Evolutionary conservation across 176 grass and related monocot genomes (phyloP).

Genomic region (Triticum urartu): DNA sequence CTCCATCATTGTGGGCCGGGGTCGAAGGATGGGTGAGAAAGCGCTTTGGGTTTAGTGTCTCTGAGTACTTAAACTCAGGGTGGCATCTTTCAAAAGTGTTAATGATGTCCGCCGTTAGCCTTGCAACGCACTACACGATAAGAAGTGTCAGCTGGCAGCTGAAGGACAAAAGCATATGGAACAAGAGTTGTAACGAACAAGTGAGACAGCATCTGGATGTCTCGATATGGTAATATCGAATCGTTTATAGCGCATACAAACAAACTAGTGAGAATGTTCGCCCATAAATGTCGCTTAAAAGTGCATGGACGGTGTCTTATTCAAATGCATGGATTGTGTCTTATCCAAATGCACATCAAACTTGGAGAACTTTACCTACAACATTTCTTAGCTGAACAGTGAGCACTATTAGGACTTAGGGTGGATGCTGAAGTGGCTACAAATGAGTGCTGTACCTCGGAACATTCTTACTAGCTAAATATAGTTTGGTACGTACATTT

Average conservation of each 20-base stretch:
- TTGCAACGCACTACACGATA: conserved; percentile 63
- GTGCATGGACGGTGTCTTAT: background rate
- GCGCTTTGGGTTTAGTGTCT: conserved; percentile 64
- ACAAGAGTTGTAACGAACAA: background rate
- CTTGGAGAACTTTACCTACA: background rate
- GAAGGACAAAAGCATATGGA: conserved; percentile 1
- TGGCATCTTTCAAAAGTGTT: conserved; percentile 72
- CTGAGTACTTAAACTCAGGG: conserved; percentile 77
- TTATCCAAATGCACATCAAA: background rate
- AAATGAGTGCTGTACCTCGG: background rate
- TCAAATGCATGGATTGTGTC: background rate
- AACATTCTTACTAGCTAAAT: conserved; percentile 22
- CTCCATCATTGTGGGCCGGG: conserved; percentile 76
- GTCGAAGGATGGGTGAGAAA: conserved; percentile 82
- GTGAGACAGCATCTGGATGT: background rate
- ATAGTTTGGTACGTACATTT: background rate
- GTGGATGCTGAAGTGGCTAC: background rate
- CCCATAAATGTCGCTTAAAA: no score
- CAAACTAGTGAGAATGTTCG: background rate
- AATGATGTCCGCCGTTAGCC: conserved; percentile 70
- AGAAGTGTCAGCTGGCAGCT: conserved; percentile 13
- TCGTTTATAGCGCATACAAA: background rate
- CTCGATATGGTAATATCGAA: background rate
- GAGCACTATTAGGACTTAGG: background rate
- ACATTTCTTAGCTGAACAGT: background rate